phyloP scores from a whole-genome alignment of 169 alveolate species.

The Cryptosporidium canis region DNA sequence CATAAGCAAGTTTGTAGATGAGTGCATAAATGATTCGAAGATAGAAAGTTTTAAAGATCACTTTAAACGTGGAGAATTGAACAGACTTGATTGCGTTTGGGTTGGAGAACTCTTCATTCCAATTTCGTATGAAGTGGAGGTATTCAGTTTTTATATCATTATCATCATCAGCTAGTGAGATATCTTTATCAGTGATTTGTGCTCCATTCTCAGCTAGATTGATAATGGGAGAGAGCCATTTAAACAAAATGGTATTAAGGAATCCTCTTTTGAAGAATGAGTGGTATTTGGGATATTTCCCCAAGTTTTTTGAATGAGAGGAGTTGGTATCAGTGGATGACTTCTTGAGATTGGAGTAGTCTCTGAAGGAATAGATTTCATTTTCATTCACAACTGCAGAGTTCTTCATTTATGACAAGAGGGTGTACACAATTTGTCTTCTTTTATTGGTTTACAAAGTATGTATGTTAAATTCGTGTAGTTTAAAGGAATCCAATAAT shows the following conservation, averaged over 20 bases:
- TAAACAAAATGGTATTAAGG: constrained; percentile 26
- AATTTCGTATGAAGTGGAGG: constrained; percentile 10
- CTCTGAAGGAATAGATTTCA: not conserved
- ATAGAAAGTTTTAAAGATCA: constrained; percentile 9
- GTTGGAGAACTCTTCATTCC: constrained; percentile 62
- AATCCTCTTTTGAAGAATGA: constrained; percentile 49
- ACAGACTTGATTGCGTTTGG: constrained; percentile 5
- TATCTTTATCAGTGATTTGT: constrained; percentile 10
- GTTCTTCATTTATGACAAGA: not conserved
- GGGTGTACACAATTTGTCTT: too few species aligned
- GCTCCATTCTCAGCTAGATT: not conserved
- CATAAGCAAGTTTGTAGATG: not conserved
- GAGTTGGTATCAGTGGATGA: not conserved
- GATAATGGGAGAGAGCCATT: constrained; percentile 46
- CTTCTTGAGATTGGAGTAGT: not conserved
- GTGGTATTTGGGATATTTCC: constrained; percentile 21
- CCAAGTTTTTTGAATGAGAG: not conserved
- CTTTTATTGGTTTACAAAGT: too few species aligned
- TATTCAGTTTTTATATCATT: constrained; percentile 18
- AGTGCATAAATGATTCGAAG: constrained; percentile 7
- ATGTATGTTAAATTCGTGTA: too few species aligned
- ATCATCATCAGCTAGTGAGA: constrained; percentile 46
- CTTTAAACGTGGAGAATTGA: constrained; percentile 28
- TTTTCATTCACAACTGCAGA: not conserved
- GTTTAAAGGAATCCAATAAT: too few species aligned